Percentiles rank a stretch among this genome's conserved stretches.
Conservation (phyloP, 2,329 filamentous ascomycete species). For the Neonectria faginata region DNA sequence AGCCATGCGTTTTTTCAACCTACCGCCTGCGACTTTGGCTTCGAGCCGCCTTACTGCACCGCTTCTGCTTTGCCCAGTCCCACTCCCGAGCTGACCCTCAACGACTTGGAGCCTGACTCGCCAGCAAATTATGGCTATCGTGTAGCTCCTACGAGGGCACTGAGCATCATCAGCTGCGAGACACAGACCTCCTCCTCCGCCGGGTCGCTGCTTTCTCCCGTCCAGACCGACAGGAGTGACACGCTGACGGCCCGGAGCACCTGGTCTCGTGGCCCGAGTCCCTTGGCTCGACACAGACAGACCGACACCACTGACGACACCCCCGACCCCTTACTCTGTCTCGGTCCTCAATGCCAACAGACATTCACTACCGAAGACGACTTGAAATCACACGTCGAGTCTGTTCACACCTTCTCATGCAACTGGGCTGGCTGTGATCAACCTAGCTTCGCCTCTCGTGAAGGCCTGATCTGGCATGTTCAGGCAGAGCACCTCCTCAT, state of each 20-base stretch:
- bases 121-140: slow-evolving; percentile 17
- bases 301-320: slow-evolving; percentile 28
- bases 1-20: background rate
- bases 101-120: slow-evolving; percentile 23
- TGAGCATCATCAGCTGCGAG: slow-evolving; percentile 45
- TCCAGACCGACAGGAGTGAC: slow-evolving; percentile 47
- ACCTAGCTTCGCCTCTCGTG: slow-evolving; percentile 51
- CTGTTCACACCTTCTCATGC: slow-evolving; percentile 51
- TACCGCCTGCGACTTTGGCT: slow-evolving; percentile 7
- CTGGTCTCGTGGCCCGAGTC: slow-evolving; percentile 44
- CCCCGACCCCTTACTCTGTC: slow-evolving; percentile 39
- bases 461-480: slow-evolving; percentile 57
- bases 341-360: slow-evolving; percentile 45
- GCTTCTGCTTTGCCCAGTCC: slow-evolving; percentile 14
- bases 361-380: slow-evolving; percentile 41
- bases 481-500: slow-evolving; percentile 57
- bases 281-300: slow-evolving; percentile 30
- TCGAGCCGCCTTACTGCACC: slow-evolving; percentile 1
- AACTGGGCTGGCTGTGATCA: slow-evolving; percentile 55
- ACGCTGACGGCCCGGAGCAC: slow-evolving; percentile 31
- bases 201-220: slow-evolving; percentile 47
- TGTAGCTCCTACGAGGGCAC: slow-evolving; percentile 24
- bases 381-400: slow-evolving; percentile 42
- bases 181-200: slow-evolving; percentile 45
- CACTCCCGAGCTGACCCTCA: slow-evolving; percentile 12